phyloP scores from a whole-genome alignment of 306 rosid genomes.

The Corylus americana region DNA sequence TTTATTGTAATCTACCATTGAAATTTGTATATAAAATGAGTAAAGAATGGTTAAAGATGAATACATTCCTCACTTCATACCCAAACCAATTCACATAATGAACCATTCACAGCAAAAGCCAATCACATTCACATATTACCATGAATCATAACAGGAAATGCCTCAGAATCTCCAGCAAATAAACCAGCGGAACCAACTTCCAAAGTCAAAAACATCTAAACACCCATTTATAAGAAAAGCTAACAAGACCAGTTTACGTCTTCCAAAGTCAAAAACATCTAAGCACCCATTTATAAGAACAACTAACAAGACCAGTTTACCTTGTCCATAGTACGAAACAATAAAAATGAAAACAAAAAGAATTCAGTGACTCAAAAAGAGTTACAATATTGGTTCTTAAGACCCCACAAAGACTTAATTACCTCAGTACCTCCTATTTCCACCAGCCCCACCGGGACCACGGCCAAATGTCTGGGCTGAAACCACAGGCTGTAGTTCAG shows the following conservation, averaged over 20 bases:
- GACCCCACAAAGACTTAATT: background rate
- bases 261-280: constrained; percentile 2
- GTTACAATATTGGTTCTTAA: background rate
- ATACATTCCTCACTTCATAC: too few relatives aligned
- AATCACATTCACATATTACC: background rate
- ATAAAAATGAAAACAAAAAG: background rate
- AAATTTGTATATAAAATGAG: too few relatives aligned
- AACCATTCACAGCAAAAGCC: background rate
- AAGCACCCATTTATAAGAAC: background rate
- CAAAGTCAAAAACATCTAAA: too few relatives aligned
- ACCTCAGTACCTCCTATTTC: constrained; percentile 36
- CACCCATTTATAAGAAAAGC: too few relatives aligned
- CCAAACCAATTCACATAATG: background rate
- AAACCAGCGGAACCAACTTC: background rate
- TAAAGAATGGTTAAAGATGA: too few relatives aligned
- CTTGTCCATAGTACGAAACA: background rate
- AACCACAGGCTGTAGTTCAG: constrained; percentile 25
- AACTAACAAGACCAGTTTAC: background rate
- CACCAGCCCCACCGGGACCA: constrained; percentile 32
- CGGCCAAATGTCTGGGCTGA: constrained; percentile 33
- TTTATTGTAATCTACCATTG: too few relatives aligned
- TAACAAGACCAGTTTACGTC: background rate
- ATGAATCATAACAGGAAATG: background rate
- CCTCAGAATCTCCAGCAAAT: background rate
- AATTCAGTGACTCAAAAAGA: background rate